These are phyloP conservation scores for Diplodia scrobiculata DNA, from an alignment of 2,329 filamentous ascomycete genomes.

Conservation along the genomic window DNA sequence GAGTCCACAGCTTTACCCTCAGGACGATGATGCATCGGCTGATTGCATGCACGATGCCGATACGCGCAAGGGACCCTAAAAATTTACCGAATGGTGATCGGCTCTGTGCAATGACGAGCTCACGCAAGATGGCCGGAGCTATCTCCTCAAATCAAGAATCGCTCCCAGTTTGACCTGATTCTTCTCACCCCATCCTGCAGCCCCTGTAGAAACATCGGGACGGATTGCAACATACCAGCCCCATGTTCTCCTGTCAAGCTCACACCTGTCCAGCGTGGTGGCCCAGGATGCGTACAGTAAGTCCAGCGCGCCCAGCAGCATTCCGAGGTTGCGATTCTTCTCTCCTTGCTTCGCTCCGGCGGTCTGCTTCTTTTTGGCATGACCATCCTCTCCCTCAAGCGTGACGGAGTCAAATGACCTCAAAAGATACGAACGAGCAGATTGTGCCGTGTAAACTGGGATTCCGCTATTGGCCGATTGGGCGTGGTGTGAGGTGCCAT, in stretches of 20 bases:
- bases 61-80: background rate
- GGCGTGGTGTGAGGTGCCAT: conserved; percentile 37
- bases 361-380: conserved; percentile 56
- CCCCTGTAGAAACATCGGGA: conserved; percentile 73
- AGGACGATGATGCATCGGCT: background rate
- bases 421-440: conserved; percentile 61
- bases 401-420: conserved; percentile 54
- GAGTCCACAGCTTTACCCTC: background rate
- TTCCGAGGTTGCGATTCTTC: conserved; percentile 68
- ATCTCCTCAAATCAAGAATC: conserved; percentile 50
- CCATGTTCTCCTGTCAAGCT: conserved; percentile 78
- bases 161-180: conserved; percentile 66
- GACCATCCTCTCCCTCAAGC: conserved; percentile 29
- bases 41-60: background rate
- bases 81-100: background rate
- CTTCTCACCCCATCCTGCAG: conserved; percentile 81
- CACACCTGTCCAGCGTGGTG: conserved; percentile 60
- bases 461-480: conserved; percentile 50
- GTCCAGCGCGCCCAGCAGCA: conserved; percentile 71
- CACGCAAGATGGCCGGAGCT: background rate
- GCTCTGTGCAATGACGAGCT: conserved; percentile 16
- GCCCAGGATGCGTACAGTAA: conserved; percentile 75
- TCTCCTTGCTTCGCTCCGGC: conserved; percentile 58
- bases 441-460: conserved; percentile 73
- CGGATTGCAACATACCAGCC: conserved; percentile 76